Percentiles rank a stretch among this genome's conserved stretches.
Evolutionary conservation across 768 basidiomycete genomes (phyloP).

Genomic region (Trametes sanguinea): DNA sequence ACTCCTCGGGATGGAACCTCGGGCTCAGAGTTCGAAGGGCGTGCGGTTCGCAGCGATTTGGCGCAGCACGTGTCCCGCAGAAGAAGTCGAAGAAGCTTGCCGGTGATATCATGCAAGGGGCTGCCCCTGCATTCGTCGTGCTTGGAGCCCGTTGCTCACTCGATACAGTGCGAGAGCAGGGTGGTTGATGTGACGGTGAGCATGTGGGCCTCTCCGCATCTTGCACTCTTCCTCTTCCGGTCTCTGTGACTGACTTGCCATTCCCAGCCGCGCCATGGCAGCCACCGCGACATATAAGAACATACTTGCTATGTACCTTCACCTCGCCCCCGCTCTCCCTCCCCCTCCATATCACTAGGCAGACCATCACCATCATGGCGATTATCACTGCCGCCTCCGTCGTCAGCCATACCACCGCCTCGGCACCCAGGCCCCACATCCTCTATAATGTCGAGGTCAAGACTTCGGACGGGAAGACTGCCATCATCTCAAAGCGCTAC

Average conservation of each 20-base stretch:
- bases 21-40: neutral
- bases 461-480: conserved; percentile 36
- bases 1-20: neutral
- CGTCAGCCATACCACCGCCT: conserved; percentile 47
- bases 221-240: conserved; percentile 8
- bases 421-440: conserved; percentile 48
- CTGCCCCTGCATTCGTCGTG: neutral
- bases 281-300: conserved; percentile 10
- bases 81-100: conserved; percentile 4
- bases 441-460: conserved; percentile 45
- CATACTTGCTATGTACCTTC: neutral
- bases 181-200: conserved; percentile 7
- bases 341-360: conserved; percentile 3
- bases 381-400: conserved; percentile 34
- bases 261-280: conserved; percentile 10
- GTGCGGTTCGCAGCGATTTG: neutral
- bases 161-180: neutral
- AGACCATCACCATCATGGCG: neutral
- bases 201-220: conserved; percentile 10
- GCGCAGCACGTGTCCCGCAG: conserved; percentile 2
- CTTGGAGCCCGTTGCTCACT: neutral
- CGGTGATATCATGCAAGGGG: conserved; percentile 5
- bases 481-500: conserved; percentile 40
- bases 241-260: conserved; percentile 3
- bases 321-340: neutral